Conservation (phyloP, 2,329 filamentous ascomycete species). For the Stromatinia cepivora region DNA sequence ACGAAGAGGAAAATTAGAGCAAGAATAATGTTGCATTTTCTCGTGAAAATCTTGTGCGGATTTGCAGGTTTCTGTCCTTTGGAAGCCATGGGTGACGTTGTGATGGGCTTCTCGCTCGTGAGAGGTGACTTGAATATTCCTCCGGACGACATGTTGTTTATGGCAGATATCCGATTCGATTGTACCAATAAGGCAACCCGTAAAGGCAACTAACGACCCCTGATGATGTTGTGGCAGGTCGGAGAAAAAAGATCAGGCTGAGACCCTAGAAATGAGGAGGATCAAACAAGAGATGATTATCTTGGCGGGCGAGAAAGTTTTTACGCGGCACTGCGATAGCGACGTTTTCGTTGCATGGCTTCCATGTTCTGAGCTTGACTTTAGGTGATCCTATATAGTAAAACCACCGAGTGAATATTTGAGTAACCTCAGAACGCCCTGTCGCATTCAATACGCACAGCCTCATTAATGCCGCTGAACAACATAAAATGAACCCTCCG, state of each 20-base stretch:
- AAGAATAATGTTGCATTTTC: conserved; percentile 25
- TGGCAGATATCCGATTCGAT: conserved; percentile 7
- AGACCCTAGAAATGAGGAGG: not conserved
- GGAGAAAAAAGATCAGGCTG: not conserved
- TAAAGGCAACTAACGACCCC: not conserved
- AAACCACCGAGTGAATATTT: not conserved
- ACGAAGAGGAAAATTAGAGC: conserved; percentile 19
- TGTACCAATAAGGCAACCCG: too few species aligned
- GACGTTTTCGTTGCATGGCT: conserved; percentile 4
- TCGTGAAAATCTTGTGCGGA: conserved; percentile 23
- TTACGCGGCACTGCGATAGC: not conserved
- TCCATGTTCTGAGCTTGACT: not conserved
- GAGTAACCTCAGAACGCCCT: not conserved
- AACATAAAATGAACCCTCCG: not conserved
- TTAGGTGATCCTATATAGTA: conserved; percentile 19
- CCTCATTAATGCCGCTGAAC: not conserved
- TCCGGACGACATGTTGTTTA: conserved; percentile 21
- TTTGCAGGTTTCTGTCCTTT: conserved; percentile 4
- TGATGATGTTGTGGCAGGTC: not conserved
- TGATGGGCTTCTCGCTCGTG: conserved; percentile 4
- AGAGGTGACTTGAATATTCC: conserved; percentile 21
- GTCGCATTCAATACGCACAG: conserved; percentile 2
- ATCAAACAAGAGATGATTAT: not conserved
- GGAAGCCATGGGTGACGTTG: not conserved
- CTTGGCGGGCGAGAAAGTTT: not conserved